phyloP scores from a whole-genome alignment of 352 stramenopile genomes.

The Globisporangium ultimum region DNA sequence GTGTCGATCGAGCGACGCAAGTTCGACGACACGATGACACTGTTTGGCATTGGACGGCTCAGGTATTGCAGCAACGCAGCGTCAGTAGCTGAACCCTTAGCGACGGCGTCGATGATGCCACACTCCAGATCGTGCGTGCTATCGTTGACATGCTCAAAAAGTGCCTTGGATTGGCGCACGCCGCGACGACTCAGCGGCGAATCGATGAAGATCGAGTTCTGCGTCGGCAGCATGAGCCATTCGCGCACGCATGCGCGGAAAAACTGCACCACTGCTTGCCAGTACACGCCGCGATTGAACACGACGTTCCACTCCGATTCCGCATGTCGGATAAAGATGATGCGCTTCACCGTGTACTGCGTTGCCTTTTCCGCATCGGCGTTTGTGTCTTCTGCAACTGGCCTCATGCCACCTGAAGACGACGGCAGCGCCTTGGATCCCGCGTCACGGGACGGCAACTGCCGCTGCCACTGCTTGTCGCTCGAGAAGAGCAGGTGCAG shows the following conservation, averaged over 20 bases:
- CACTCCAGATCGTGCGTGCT: conserved; percentile 7
- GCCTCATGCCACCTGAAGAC: neutral
- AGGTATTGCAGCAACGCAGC: conserved; percentile 43
- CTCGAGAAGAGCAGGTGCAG: conserved; percentile 76
- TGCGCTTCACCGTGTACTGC: conserved; percentile 31
- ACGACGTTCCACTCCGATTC: conserved; percentile 89
- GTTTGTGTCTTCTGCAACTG: too few species aligned
- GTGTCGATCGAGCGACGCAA: conserved; percentile 77
- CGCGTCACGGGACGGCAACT: neutral
- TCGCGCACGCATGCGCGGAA: conserved; percentile 55
- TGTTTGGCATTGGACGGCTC: conserved; percentile 37
- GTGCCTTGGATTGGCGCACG: conserved; percentile 46
- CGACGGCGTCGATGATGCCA: conserved; percentile 14
- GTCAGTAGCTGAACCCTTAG: conserved; percentile 15
- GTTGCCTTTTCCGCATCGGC: too few species aligned
- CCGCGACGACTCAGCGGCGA: conserved; percentile 72
- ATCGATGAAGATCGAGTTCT: conserved; percentile 82
- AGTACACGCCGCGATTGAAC: conserved; percentile 77
- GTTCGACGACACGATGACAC: conserved; percentile 71
- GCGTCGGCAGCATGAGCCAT: conserved; percentile 61
- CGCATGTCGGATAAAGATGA: conserved; percentile 84
- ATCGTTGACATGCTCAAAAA: conserved; percentile 28
- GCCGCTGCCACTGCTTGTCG: conserved; percentile 47
- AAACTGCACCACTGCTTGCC: conserved; percentile 38
- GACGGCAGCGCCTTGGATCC: neutral